phyloP scores from a whole-genome alignment of 495 filamentous ascomycete genomes.

The Lentithecium fluviatile region DNA sequence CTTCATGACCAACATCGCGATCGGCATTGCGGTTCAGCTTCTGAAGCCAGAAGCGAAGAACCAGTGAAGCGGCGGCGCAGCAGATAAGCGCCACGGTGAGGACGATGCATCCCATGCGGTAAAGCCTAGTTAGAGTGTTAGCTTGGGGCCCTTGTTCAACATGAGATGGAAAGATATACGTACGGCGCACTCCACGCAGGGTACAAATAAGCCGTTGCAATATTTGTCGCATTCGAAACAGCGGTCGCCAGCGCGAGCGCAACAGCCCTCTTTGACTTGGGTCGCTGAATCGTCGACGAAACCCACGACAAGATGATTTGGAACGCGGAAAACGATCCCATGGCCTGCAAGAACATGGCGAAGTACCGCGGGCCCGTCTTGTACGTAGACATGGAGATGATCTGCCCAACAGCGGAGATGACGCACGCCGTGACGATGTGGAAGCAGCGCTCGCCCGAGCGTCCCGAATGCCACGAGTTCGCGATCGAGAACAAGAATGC shows the following conservation, averaged over 20 bases:
- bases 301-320: conserved; percentile 15
- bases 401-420: conserved; percentile 7
- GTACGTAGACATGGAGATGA: conserved; percentile 6
- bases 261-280: conserved; percentile 14
- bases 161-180: too few relatives aligned
- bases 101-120: conserved; percentile 1
- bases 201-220: background rate
- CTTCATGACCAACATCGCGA: background rate
- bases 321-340: conserved; percentile 2
- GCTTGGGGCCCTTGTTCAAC: too few relatives aligned
- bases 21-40: background rate
- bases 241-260: background rate
- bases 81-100: background rate
- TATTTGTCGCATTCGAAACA: background rate
- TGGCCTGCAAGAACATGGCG: conserved; percentile 11
- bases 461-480: conserved; percentile 7
- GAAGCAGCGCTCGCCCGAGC: conserved; percentile 4
- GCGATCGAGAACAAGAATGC: conserved; percentile 2
- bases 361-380: conserved; percentile 1
- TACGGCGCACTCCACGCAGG: background rate
- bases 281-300: conserved; percentile 1
- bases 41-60: background rate
- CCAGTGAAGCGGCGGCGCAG: background rate
- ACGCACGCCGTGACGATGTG: conserved; percentile 5
- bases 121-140: background rate